Evolutionary conservation across 257 asterid genomes (phyloP), one percentile per base, ranked within the genome.

Genomic region (Rhazya stricta): DNA sequence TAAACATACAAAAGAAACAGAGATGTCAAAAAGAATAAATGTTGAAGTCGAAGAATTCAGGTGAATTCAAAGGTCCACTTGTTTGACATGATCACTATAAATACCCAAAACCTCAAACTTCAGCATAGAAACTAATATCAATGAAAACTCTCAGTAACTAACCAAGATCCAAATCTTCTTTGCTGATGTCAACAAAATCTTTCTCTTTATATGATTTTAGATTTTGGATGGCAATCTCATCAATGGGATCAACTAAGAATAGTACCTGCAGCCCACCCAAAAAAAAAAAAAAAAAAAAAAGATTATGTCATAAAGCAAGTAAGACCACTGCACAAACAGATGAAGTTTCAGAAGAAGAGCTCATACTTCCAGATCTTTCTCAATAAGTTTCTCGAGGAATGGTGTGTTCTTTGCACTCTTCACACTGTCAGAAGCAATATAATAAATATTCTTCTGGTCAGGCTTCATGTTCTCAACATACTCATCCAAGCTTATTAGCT

Each of bases 111-210:
- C 5, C 6, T 37, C 29, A 37, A 13, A 37, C 18, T 7, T 19
- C 48, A 37, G 16, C 36, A 8, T 3, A 37, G 25, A 66, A 37
- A 19, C 1, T 66, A 37, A 9, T 36, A 34, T 19, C 37, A 66
- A 37, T 3, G 18, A 1, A 66, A 66, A 36, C 6, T 18, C 25
- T 65, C 25, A 65, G n/a, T 0, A 66, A 86, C 94, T 82, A 83
- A 94, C 99, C 99, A 73, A 95, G 82, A 87, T 95, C 98, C 13
- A 95, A 84, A 85, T 95, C 99, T 83, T 95, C 99, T 84, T 95
- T 95, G 83, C 92, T 89, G 79, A 95, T 92, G 89, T 92, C 99
- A 78, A 90, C 86, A 76, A 95, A 92, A 67, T 89, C 85, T 86
- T 92, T 92, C 50, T 95, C 99, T 87, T 91, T 90, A 80, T 82